A percentile compares a stretch with the other conserved stretches of the same genome.
Evolutionary conservation across 306 rosid species (phyloP).

Genomic region (Mimosa bimucronata): DNA sequence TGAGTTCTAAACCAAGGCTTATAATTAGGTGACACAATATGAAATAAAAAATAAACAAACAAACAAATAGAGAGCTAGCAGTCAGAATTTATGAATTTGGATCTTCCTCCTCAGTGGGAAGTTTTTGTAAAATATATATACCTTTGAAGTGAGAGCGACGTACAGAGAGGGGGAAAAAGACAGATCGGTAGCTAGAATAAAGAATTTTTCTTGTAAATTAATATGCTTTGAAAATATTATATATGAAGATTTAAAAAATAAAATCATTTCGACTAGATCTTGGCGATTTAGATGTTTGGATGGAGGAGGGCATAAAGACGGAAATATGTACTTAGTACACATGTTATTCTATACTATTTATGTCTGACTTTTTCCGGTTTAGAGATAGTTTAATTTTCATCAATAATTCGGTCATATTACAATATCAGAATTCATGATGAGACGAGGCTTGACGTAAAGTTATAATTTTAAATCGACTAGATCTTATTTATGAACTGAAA

Average conservation of each 20-base stretch:
- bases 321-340: neutral
- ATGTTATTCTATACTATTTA: neutral
- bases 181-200: too few species aligned
- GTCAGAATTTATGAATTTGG: too few species aligned
- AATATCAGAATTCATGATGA: neutral
- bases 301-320: neutral
- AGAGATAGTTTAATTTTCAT: neutral
- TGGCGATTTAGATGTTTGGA: neutral
- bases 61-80: too few species aligned
- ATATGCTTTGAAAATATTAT: too few species aligned
- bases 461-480: neutral
- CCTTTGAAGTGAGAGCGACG: too few species aligned
- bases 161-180: too few species aligned
- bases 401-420: neutral
- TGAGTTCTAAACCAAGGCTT: neutral
- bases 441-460: neutral
- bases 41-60: neutral
- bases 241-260: too few species aligned
- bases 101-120: too few species aligned
- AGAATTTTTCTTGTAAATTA: too few species aligned
- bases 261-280: neutral
- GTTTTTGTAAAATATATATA: too few species aligned
- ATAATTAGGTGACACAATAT: slow-evolving; percentile 12
- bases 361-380: neutral
- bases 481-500: neutral